Evolutionary conservation across 2,329 filamentous ascomycete species (phyloP).

Genomic region (Ceratocystis colombiana): DNA sequence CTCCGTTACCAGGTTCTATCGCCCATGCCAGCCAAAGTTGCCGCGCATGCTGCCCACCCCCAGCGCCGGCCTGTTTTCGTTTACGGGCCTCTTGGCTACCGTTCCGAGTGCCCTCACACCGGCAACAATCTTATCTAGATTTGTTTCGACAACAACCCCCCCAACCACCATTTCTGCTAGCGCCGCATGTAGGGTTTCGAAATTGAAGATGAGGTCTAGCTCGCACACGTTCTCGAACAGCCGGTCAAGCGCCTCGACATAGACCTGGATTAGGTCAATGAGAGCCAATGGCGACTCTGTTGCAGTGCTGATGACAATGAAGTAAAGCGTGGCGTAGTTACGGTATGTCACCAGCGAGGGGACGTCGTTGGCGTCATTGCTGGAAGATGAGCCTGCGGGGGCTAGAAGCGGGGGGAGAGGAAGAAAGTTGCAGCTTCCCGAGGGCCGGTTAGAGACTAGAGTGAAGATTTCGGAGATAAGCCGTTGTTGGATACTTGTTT

Average conservation of each 20-base stretch:
- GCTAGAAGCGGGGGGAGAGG: conserved; percentile 61
- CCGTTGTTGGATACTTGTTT: conserved; percentile 92
- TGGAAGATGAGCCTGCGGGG: conserved; percentile 52
- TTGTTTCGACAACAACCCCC: conserved; percentile 88
- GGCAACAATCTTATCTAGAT: conserved; percentile 74
- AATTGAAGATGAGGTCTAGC: conserved; percentile 96
- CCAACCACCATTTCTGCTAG: conserved; percentile 92
- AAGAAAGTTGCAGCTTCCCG: conserved; percentile 95
- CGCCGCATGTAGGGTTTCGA: conserved; percentile 87
- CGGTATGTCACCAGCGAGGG: conserved; percentile 95
- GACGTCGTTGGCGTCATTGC: conserved; percentile 64
- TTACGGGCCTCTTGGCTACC: conserved; percentile 68
- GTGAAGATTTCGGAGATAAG: conserved; percentile 96
- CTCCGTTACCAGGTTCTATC: conserved; percentile 28
- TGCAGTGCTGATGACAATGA: conserved; percentile 93
- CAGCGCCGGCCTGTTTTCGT: conserved; percentile 50
- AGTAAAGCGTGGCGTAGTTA: conserved; percentile 95
- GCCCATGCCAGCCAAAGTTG: conserved; percentile 47
- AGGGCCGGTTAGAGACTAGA: conserved; percentile 80
- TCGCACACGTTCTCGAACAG: conserved; percentile 99
- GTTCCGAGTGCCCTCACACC: conserved; percentile 69
- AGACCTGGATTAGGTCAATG: conserved; percentile 95
- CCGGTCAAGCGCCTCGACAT: conserved; percentile 87
- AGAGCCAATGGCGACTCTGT: conserved; percentile 92
- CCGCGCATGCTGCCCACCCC: conserved; percentile 45